phyloP scores from a whole-genome alignment of 352 stramenopile species.

The Pythium grandisporangium region DNA sequence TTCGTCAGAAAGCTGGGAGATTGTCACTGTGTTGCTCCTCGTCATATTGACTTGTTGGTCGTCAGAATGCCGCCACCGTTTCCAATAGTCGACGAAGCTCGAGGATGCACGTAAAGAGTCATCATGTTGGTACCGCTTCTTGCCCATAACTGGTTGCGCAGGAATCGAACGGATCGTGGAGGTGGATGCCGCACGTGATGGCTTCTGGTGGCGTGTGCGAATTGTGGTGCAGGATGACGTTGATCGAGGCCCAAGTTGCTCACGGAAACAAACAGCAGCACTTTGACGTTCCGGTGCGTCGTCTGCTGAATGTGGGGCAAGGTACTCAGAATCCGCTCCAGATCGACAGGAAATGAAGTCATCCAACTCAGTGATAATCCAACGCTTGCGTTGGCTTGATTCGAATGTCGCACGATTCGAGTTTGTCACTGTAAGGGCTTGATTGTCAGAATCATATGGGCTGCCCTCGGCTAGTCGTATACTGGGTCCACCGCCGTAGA shows the following conservation, averaged over 20 bases:
- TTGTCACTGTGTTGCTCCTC: not conserved
- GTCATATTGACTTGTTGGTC: not conserved
- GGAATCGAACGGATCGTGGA: too few species aligned
- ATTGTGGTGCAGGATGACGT: not conserved
- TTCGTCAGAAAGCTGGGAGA: not conserved
- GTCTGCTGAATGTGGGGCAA: too few species aligned
- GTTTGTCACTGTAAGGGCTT: too few species aligned
- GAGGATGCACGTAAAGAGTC: slow-evolving; percentile 4
- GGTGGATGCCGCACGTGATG: not conserved
- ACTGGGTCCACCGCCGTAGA: slow-evolving; percentile 61
- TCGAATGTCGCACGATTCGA: not conserved
- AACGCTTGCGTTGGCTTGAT: slow-evolving; percentile 6
- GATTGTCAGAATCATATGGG: too few species aligned
- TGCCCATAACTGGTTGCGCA: too few species aligned
- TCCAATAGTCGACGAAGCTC: slow-evolving; percentile 5
- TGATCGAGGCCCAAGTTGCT: not conserved
- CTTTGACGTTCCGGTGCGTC: too few species aligned
- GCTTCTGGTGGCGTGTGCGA: too few species aligned
- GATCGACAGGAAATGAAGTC: too few species aligned
- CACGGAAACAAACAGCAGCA: too few species aligned
- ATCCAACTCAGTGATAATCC: slow-evolving; percentile 51
- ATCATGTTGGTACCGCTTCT: too few species aligned
- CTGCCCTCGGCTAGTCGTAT: too few species aligned
- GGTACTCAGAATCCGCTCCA: too few species aligned
- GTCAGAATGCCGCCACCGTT: slow-evolving; percentile 3